Conservation (phyloP, 225 moss, liverwort and hornwort genomes). For the Thuidium tamariscinum region DNA sequence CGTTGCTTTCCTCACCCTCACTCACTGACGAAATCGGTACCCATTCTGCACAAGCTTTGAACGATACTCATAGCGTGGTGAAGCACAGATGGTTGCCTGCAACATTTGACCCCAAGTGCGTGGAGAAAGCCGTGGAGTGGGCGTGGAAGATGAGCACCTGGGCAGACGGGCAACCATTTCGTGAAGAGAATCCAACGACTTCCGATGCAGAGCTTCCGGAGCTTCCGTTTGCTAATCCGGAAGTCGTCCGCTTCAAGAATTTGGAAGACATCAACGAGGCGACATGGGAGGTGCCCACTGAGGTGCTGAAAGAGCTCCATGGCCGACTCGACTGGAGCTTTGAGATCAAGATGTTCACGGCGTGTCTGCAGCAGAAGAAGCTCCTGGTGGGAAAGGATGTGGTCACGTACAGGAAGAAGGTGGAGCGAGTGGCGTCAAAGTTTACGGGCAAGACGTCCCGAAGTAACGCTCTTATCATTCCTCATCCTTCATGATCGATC, state of each 20-base stretch:
- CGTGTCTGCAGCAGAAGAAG: constrained; percentile 6
- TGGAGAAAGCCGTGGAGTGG: constrained; percentile 26
- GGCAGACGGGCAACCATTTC: constrained; percentile 12
- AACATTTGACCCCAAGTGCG: not conserved
- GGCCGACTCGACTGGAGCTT: constrained; percentile 28
- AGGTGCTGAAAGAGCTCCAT: constrained; percentile 6
- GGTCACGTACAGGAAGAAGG: constrained; percentile 15
- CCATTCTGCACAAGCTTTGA: not conserved
- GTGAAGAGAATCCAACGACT: not conserved
- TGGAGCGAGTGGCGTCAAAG: constrained; percentile 14
- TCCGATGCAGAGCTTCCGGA: not conserved
- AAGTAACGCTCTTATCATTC: constrained; percentile 26
- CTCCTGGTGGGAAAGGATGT: constrained; percentile 3
- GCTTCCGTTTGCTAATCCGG: constrained; percentile 12
- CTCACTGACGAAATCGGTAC: not conserved
- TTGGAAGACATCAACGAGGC: constrained; percentile 29
- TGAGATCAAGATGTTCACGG: constrained; percentile 19
- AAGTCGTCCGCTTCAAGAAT: constrained; percentile 28
- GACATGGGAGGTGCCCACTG: constrained; percentile 15
- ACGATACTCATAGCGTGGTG: not conserved
- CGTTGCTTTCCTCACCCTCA: not conserved
- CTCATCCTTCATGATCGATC: constrained; percentile 5
- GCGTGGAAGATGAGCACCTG: constrained; percentile 30
- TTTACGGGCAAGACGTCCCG: constrained; percentile 26
- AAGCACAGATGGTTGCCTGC: constrained; percentile 33